Evolutionary conservation across 768 basidiomycete species (phyloP).

Genomic region (Leccinellum luteum): DNA sequence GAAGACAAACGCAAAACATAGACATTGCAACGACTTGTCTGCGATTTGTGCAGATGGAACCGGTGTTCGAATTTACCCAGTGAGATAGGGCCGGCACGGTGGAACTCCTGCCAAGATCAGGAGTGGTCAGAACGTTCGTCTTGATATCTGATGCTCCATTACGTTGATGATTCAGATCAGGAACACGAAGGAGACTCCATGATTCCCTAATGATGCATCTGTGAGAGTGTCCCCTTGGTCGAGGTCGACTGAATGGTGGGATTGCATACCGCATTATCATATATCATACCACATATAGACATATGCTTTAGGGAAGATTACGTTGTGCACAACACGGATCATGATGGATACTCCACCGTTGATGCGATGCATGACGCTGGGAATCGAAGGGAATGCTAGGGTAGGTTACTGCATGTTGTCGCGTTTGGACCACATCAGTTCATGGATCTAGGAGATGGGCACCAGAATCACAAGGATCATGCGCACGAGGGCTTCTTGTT

Average conservation of each 20-base stretch:
- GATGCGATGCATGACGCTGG: background rate
- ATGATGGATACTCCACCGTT: background rate
- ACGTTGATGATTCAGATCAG: too few species aligned
- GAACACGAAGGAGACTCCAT: too few species aligned
- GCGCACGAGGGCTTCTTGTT: conserved; percentile 13
- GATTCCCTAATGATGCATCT: too few species aligned
- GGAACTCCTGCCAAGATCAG: background rate
- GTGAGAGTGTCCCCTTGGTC: too few species aligned
- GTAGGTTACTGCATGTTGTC: background rate
- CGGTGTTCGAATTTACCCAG: background rate
- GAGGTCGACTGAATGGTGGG: too few species aligned
- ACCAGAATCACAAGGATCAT: background rate
- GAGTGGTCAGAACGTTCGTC: background rate
- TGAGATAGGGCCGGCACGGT: background rate
- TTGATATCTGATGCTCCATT: background rate
- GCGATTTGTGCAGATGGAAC: too few species aligned
- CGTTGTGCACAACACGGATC: background rate
- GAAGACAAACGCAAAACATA: background rate
- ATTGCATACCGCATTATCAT: background rate
- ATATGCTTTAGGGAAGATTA: background rate
- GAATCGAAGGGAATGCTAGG: background rate
- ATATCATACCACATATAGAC: too few species aligned
- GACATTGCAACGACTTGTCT: background rate
- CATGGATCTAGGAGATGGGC: background rate
- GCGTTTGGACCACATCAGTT: background rate